These are phyloP conservation scores for Plantago major DNA, from an alignment of 257 asterid species.

Conservation along the genomic window DNA sequence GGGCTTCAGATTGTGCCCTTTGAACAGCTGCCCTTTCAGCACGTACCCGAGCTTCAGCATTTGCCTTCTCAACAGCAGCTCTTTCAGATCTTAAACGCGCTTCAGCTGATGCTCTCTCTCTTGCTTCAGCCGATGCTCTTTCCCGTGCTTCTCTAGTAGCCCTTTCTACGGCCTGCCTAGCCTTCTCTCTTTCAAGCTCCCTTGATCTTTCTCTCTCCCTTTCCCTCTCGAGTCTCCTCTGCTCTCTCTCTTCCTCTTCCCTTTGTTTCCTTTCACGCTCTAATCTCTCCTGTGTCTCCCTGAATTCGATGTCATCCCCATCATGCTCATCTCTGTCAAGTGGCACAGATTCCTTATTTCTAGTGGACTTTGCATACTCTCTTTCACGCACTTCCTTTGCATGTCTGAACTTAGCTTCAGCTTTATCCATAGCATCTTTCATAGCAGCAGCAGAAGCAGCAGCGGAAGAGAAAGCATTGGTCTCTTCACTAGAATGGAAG, in stretches of 20 bases:
- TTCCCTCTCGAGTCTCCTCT: constrained; percentile 67
- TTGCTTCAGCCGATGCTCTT: constrained; percentile 76
- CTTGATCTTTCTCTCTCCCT: constrained; percentile 54
- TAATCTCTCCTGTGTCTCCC: constrained; percentile 69
- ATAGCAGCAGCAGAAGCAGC: constrained; percentile 98
- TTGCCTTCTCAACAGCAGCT: constrained; percentile 69
- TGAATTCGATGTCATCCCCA: constrained; percentile 49
- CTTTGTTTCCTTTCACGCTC: constrained; percentile 68
- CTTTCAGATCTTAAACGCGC: constrained; percentile 70
- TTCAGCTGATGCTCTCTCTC: constrained; percentile 61
- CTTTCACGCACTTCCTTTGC: constrained; percentile 98
- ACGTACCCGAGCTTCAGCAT: constrained; percentile 78
- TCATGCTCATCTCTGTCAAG: constrained; percentile 63
- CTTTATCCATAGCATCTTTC: constrained; percentile 99
- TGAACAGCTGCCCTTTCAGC: constrained; percentile 94
- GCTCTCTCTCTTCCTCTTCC: constrained; percentile 87
- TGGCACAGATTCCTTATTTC: constrained; percentile 54
- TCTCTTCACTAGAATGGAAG: constrained; percentile 45
- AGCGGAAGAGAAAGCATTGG: constrained; percentile 71
- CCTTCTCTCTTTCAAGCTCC: constrained; percentile 75
- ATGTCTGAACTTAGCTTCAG: constrained; percentile 92
- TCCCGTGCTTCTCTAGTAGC: constrained; percentile 97
- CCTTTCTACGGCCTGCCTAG: constrained; percentile 87
- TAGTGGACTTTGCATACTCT: constrained; percentile 77
- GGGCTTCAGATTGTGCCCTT: constrained; percentile 93